Conservation (phyloP, 2,329 filamentous ascomycete genomes). For the Aspergillus sp. region DNA sequence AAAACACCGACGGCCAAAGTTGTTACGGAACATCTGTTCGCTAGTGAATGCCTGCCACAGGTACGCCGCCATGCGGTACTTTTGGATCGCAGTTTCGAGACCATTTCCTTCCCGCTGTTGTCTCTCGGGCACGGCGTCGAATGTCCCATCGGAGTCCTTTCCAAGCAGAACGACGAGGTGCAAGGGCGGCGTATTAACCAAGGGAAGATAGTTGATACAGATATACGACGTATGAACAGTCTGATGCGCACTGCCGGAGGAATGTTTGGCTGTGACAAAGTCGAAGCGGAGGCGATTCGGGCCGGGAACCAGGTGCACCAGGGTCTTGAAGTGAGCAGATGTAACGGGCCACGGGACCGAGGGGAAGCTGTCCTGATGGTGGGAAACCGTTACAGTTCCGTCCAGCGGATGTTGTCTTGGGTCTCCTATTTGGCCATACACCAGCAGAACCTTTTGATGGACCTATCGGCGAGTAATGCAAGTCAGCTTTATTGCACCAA, state of each 20-base stretch:
- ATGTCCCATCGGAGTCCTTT: conserved; percentile 83
- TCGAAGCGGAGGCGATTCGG: conserved; percentile 87
- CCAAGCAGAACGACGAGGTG: conserved; percentile 86
- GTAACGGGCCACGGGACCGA: conserved; percentile 82
- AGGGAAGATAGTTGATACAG: conserved; percentile 81
- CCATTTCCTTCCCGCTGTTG: conserved; percentile 78
- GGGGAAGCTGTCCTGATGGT: conserved; percentile 84
- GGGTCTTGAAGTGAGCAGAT: conserved; percentile 86
- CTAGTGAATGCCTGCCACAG: conserved; percentile 97
- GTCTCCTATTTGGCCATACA: conserved; percentile 81
- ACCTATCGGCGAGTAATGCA: conserved; percentile 58
- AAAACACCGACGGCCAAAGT: conserved; percentile 81
- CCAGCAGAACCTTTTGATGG: conserved; percentile 83
- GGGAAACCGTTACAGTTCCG: conserved; percentile 75
- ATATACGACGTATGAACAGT: conserved; percentile 74
- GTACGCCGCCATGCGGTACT: conserved; percentile 94
- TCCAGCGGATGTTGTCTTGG: conserved; percentile 68
- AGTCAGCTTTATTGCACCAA: background rate
- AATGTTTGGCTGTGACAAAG: conserved; percentile 79
- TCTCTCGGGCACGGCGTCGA: conserved; percentile 76
- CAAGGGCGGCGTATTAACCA: conserved; percentile 76
- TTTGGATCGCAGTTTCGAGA: conserved; percentile 76
- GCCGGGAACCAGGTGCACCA: conserved; percentile 87
- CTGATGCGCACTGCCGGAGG: conserved; percentile 64
- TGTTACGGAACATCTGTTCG: conserved; percentile 92